phyloP scores from a whole-genome alignment of 805 yeast genomes.

The Saccharomyces eubayanus region DNA sequence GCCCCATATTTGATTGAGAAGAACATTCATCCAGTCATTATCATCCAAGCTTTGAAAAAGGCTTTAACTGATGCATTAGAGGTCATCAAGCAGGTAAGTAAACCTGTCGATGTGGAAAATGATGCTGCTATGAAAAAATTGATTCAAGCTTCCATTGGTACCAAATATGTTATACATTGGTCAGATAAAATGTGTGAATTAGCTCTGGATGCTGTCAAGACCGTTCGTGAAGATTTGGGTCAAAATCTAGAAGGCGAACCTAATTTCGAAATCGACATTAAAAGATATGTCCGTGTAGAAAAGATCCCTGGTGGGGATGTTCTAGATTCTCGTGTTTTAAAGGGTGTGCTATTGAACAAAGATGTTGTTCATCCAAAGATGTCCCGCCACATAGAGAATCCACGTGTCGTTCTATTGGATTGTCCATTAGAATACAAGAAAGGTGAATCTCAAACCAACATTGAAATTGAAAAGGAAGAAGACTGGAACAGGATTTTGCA shows the following conservation, averaged over 20 bases:
- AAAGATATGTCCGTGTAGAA: slow-evolving; percentile 88
- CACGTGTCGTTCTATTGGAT: slow-evolving; percentile 81
- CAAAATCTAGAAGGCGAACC: slow-evolving; percentile 37
- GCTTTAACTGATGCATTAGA: slow-evolving; percentile 88
- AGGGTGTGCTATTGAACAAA: slow-evolving; percentile 88
- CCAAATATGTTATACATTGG: slow-evolving; percentile 90
- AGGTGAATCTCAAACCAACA: slow-evolving; percentile 97
- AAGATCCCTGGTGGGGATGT: slow-evolving; percentile 98
- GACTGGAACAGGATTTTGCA: slow-evolving; percentile 94
- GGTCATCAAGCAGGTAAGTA: slow-evolving; percentile 73
- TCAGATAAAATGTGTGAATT: slow-evolving; percentile 82
- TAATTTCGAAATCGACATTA: slow-evolving; percentile 79
- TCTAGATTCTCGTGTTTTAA: slow-evolving; percentile 76
- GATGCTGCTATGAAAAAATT: slow-evolving; percentile 81
- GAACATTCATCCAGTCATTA: slow-evolving; percentile 93
- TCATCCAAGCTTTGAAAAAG: slow-evolving; percentile 86
- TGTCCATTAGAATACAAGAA: slow-evolving; percentile 97
- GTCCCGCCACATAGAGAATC: slow-evolving; percentile 83
- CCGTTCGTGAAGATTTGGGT: slow-evolving; percentile 56
- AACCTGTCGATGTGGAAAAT: slow-evolving; percentile 73
- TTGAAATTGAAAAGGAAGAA: slow-evolving; percentile 90
- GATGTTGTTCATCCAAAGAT: slow-evolving; percentile 98
- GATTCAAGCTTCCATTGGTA: slow-evolving; percentile 88
- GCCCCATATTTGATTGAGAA: slow-evolving; percentile 85
- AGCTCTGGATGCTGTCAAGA: slow-evolving; percentile 80